Percentiles rank a stretch among this genome's conserved stretches.
These are phyloP conservation scores for Vararia minispora DNA, from an alignment of 768 basidiomycete genomes.

Conservation along the genomic window DNA sequence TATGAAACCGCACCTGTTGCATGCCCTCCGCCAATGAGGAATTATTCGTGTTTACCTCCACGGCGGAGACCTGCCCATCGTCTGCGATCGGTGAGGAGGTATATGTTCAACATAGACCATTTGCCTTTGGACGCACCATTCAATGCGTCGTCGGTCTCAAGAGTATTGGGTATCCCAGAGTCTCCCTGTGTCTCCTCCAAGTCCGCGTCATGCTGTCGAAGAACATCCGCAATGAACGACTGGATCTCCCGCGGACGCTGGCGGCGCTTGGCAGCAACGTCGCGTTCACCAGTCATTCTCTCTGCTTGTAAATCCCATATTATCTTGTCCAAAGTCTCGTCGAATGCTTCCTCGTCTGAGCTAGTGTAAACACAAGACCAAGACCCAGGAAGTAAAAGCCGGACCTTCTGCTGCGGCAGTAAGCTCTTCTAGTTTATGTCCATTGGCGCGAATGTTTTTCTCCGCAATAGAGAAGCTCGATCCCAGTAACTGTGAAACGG, in stretches of 20 bases:
- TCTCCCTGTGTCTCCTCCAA: conserved; percentile 16
- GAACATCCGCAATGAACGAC: conserved; percentile 26
- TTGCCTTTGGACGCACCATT: conserved; percentile 14
- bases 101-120: neutral
- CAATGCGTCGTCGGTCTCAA: conserved; percentile 9
- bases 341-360: conserved; percentile 52
- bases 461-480: conserved; percentile 11
- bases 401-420: conserved; percentile 7
- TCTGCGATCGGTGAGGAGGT: conserved; percentile 6
- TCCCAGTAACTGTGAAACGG: conserved; percentile 8
- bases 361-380: conserved; percentile 28
- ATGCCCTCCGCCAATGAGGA: conserved; percentile 35
- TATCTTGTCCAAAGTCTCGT: conserved; percentile 74
- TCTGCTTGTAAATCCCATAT: conserved; percentile 76
- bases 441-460: conserved; percentile 12
- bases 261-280: conserved; percentile 57
- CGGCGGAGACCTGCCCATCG: conserved; percentile 16
- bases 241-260: conserved; percentile 46
- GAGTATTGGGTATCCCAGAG: conserved; percentile 12
- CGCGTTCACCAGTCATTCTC: conserved; percentile 62
- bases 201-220: conserved; percentile 24
- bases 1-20: conserved; percentile 33
- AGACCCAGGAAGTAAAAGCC: conserved; percentile 2
- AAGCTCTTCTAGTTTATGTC: conserved; percentile 11
- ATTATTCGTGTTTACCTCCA: conserved; percentile 23